Base-by-base conservation (phyloP, 768 basidiomycete species). In the Kockovaella imperatae region DNA sequence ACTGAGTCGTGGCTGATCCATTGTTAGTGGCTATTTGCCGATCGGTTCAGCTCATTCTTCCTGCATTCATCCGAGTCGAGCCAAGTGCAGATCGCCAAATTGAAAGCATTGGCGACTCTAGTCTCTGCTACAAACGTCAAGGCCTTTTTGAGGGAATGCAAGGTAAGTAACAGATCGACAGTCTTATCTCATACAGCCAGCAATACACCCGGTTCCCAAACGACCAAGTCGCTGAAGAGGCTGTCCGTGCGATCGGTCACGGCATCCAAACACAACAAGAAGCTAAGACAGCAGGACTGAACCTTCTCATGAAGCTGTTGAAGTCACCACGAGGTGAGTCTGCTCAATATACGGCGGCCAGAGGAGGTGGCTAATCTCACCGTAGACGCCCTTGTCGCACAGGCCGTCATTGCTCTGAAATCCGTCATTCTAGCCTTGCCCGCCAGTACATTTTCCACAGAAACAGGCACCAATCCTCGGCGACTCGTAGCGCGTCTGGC, bases 351-450 rank as follows among this genome's bases (percentile, higher is more conserved):
- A 34, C 29, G 43, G 13, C 18, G 30, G 25, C 21, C 32, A 29
- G 29, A 30, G 32, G 21, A 10, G 3, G 20, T 34, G 24, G 30
- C 5, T 7, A 35, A n/a, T 20, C 50, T 36, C 18, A 47, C 18
- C 11, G 17, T 40, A 91, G 90, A 88, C 62, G 71, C 76, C 2
- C 78, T 87, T 11, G 84, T 89, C 29, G 83, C 80, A 57, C 82
- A 78, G 50, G 84, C 88, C 1, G 84, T 96, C 30, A 72, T 89
- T 39, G 86, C 88, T 7, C 78, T 95, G 41, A 90, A 93, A 69
- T 76, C 80, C 18, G 79, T 95, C 21, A 81, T 93, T 15, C 86
- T 91, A 54, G 74, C 76, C 25, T 82, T 82, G 49, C 74, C 60
- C 15, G n/a, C 52, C 14, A n/a, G n/a, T n/a, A n/a, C n/a, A n/a